Evolutionary conservation across 208 protist species (phyloP).

Genomic region (Porcisia hertigi): DNA sequence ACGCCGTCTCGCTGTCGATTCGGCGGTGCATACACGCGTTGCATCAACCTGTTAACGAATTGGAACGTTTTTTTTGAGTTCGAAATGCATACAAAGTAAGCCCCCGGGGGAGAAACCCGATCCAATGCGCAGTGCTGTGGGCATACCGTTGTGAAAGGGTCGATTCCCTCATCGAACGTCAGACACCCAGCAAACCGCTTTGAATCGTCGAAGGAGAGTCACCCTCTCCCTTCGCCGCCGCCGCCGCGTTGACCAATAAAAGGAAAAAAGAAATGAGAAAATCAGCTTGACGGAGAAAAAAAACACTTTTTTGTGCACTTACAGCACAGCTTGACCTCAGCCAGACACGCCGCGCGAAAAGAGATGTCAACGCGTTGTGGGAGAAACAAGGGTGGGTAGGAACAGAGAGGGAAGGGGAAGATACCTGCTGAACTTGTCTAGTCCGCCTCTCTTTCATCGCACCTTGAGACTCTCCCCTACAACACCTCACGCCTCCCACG

Average conservation of each 20-base stretch:
- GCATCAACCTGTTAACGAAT: no score
- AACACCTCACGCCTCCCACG: constrained; percentile 35
- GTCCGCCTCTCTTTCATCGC: background rate
- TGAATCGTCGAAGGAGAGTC: background rate
- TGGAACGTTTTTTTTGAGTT: no score
- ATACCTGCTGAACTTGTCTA: no score
- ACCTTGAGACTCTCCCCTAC: no score
- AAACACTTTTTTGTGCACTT: background rate
- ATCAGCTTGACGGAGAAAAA: constrained; percentile 3
- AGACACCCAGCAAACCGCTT: constrained; percentile 1
- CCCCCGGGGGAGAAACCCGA: no score
- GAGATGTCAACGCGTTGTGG: background rate
- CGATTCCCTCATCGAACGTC: constrained; percentile 38
- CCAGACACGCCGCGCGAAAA: background rate
- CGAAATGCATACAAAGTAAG: no score
- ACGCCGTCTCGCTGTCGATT: no score
- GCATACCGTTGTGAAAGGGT: constrained; percentile 23
- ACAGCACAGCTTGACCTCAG: background rate
- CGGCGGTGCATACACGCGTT: no score
- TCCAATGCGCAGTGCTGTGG: background rate
- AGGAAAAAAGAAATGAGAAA: constrained; percentile 6
- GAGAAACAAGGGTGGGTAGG: background rate
- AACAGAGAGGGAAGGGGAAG: background rate
- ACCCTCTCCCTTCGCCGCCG: no score
- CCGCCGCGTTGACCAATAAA: constrained; percentile 3